Evolutionary conservation across 306 rosid species (phyloP).

Genomic region (Cicer cuneatum): DNA sequence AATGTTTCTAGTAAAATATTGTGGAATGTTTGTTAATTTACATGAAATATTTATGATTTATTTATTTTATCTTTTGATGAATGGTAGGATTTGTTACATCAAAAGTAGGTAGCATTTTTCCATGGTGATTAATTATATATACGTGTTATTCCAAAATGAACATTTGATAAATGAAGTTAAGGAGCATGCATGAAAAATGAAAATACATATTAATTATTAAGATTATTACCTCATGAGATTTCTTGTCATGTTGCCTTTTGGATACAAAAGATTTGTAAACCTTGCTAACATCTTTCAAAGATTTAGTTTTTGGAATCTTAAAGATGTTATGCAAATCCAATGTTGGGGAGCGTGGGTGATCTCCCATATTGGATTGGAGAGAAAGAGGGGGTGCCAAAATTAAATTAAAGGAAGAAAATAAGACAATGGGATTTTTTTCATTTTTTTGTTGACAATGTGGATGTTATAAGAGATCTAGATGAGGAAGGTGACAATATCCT

Average conservation of each 20-base stretch:
- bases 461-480: slow-evolving; percentile 8
- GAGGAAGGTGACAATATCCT: slow-evolving; percentile 30
- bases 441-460: not conserved
- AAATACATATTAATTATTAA: not conserved
- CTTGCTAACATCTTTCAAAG: slow-evolving; percentile 68
- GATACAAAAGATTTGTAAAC: slow-evolving; percentile 53
- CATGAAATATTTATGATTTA: not conserved
- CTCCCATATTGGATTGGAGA: slow-evolving; percentile 57
- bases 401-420: slow-evolving; percentile 3
- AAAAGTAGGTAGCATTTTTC: not conserved
- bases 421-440: not conserved
- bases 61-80: not conserved
- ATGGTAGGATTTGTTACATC: not conserved
- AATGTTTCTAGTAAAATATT: slow-evolving; percentile 3
- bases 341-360: slow-evolving; percentile 53
- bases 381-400: slow-evolving; percentile 14
- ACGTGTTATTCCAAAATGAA: not conserved
- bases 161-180: slow-evolving; percentile 8
- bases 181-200: slow-evolving; percentile 18
- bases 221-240: slow-evolving; percentile 41
- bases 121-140: not conserved
- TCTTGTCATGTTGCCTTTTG: slow-evolving; percentile 41
- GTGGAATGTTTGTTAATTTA: not conserved
- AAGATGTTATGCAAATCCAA: slow-evolving; percentile 60
- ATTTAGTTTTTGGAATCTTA: slow-evolving; percentile 52